Evolutionary conservation across 192 early-diverging fungal species (phyloP).

Genomic region (Bifiguratus adelaidae): DNA sequence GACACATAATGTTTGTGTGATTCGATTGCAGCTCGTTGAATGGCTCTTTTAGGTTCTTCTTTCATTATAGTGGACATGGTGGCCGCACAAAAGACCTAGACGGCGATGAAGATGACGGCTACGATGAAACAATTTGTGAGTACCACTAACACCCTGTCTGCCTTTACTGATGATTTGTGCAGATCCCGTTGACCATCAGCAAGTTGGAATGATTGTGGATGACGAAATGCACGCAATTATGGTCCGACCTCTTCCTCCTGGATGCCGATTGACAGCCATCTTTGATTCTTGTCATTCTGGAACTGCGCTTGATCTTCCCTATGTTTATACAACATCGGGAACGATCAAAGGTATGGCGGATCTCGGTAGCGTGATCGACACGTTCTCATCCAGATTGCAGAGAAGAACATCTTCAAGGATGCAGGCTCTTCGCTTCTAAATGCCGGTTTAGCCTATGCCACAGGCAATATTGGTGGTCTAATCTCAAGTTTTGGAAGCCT

Average conservation of each 20-base stretch:
- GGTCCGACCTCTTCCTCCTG: constrained; percentile 50
- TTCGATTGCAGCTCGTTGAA: background rate
- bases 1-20: background rate
- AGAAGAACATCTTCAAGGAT: constrained; percentile 27
- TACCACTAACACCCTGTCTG: too few species aligned
- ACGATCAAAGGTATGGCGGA: too few species aligned
- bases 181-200: constrained; percentile 20
- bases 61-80: constrained; percentile 78
- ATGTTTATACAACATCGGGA: constrained; percentile 62
- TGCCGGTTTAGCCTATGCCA: constrained; percentile 35
- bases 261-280: constrained; percentile 68
- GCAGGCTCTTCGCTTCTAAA: constrained; percentile 28
- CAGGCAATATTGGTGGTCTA: constrained; percentile 27
- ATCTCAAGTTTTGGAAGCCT: constrained; percentile 26
- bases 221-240: constrained; percentile 66
- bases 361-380: too few species aligned
- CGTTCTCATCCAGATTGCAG: too few species aligned
- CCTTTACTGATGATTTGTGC: too few species aligned
- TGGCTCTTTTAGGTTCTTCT: constrained; percentile 47
- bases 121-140: constrained; percentile 75
- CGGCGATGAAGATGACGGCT: constrained; percentile 72
- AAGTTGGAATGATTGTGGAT: constrained; percentile 57
- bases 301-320: constrained; percentile 72
- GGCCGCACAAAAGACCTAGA: constrained; percentile 36
- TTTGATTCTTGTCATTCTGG: constrained; percentile 86